Base-by-base conservation (phyloP, 2,329 filamentous ascomycete genomes). In the Truncatella angustata region DNA sequence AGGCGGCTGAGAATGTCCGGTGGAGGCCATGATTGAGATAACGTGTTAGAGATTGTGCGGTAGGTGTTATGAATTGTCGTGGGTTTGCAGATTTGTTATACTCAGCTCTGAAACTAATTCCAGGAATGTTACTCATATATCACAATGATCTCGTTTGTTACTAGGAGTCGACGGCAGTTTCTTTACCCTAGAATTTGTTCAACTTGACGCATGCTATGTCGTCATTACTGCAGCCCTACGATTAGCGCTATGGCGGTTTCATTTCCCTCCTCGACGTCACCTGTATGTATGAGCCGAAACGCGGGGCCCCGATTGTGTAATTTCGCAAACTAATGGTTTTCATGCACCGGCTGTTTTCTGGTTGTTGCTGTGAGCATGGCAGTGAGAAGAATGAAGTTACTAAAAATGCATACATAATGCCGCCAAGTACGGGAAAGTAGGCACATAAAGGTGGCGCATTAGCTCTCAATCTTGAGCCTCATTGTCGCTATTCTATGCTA, bases 1-100 rank as follows among this genome's bases (percentile, higher is more conserved):
- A 4, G 65, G 58, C 3, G 66, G 66, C 18, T 67, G 65, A 4
- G 60, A 43, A 28, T 55, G 56, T 43, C 56, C 58, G 16, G 63
- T 62, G 32, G 64, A 60, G 18, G 66, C 58, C 66, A 67, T 65
- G 11, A 36, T 16, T 11, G 21, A n/a, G 3, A 20, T 12, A 10
- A 20, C 14, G 18, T n/a, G n/a, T 35, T 16, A 9, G 26, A 10
- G 16, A 1, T 46, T 9, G 2, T 18, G 9, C 1, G 16, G 28
- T 14, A 10, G n/a, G 28, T 26, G 40, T 16, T 9, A n/a, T 3
- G n/a, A n/a, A 44, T n/a, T 21, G 1, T 26, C 5, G 23, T 11
- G 3, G 16, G n/a, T 11, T 5, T 11, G 18, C n/a, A 1, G 4
- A n/a, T 1, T 18, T 44, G 40, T 32, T 32, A 7, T 7, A 14